Percentiles rank a stretch among this genome's conserved stretches.
Evolutionary conservation across 176 grass and related monocot genomes (phyloP).

Genomic region (Eragrostis curvula): DNA sequence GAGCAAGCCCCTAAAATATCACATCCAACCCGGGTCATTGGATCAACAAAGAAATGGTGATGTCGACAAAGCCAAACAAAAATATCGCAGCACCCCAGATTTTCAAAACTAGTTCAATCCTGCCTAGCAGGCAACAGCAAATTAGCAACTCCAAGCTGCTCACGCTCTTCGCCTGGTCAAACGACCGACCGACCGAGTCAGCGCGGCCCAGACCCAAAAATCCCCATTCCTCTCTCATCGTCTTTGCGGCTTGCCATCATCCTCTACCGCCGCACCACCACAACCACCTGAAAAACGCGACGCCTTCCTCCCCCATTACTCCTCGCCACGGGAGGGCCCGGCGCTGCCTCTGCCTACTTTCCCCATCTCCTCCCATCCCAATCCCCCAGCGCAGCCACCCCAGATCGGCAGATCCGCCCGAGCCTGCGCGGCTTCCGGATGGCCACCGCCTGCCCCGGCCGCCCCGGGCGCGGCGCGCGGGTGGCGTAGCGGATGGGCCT

Average conservation of each 20-base stretch:
- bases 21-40: neutral
- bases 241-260: neutral
- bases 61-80: neutral
- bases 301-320: neutral
- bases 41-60: neutral
- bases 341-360: neutral
- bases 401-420: constrained; percentile 57
- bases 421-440: constrained; percentile 32
- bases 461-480: constrained; percentile 21
- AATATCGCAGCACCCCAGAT: neutral
- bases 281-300: constrained; percentile 30
- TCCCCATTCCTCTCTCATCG: neutral
- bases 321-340: neutral
- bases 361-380: constrained; percentile 10
- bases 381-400: neutral
- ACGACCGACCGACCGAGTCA: neutral
- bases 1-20: neutral
- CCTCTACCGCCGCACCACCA: neutral
- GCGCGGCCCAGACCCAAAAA: constrained; percentile 2
- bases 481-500: constrained; percentile 53
- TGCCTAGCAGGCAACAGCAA: neutral
- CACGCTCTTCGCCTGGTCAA: neutral
- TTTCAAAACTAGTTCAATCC: neutral
- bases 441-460: constrained; percentile 39
- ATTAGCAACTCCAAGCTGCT: neutral